Evolutionary conservation across 176 grass and related monocot genomes (phyloP).

Genomic region (Coix lacrymajobi): DNA sequence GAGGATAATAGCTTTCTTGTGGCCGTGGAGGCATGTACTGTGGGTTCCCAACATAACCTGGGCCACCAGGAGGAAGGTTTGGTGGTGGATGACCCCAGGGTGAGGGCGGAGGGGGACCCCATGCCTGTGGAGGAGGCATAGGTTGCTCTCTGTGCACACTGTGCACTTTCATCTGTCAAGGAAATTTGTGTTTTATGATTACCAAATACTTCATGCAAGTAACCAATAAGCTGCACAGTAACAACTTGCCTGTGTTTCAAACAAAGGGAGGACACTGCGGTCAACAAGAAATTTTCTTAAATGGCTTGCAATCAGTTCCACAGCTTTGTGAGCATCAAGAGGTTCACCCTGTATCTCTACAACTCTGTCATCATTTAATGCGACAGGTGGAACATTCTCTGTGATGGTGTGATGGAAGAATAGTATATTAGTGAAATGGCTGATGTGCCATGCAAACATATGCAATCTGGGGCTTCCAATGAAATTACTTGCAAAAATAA

Average conservation of each 20-base stretch:
- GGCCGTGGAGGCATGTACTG: constrained; percentile 77
- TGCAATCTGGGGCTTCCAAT: background rate
- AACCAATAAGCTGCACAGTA: constrained; percentile 7
- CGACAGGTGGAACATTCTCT: constrained; percentile 89
- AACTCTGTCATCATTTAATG: constrained; percentile 94
- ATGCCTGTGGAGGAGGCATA: constrained; percentile 63
- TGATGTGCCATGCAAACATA: background rate
- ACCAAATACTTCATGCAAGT: background rate
- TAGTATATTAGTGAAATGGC: constrained; percentile 23
- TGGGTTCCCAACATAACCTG: constrained; percentile 66
- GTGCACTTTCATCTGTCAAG: constrained; percentile 56
- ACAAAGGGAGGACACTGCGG: constrained; percentile 87
- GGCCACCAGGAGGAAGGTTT: constrained; percentile 49
- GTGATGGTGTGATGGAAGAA: constrained; percentile 35
- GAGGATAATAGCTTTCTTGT: constrained; percentile 73
- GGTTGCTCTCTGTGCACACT: constrained; percentile 71
- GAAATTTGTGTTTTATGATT: constrained; percentile 8
- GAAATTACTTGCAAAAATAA: background rate
- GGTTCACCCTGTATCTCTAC: constrained; percentile 97
- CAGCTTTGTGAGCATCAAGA: constrained; percentile 74
- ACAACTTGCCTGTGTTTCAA: constrained; percentile 60
- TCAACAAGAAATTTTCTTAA: constrained; percentile 98
- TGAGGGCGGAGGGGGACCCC: constrained; percentile 73
- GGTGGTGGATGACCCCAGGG: constrained; percentile 75
- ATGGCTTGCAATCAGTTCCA: constrained; percentile 83